Conservation (phyloP, 163 green algal genomes). For the Scenedesmus sp. region DNA sequence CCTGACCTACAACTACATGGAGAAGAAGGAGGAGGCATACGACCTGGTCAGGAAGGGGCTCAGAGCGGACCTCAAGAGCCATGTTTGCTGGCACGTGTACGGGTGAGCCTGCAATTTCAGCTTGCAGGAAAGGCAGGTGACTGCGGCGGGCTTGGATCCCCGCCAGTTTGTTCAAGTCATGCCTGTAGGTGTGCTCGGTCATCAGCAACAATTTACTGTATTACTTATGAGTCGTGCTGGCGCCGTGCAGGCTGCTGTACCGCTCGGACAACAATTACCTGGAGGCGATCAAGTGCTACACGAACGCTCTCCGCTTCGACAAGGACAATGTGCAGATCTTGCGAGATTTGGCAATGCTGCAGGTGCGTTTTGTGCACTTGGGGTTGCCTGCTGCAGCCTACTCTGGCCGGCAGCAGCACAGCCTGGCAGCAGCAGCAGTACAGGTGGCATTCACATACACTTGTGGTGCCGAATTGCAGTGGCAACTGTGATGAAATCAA, state of each 20-base stretch:
- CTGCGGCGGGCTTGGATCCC: constrained; percentile 5
- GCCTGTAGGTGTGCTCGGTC: background rate
- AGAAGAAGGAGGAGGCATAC: constrained; percentile 94
- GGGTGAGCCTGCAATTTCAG: constrained; percentile 72
- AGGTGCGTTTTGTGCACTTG: constrained; percentile 66
- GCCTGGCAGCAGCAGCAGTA: background rate
- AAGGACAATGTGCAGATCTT: constrained; percentile 96
- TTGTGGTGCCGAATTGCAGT: background rate
- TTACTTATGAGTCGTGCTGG: background rate
- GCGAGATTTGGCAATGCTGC: constrained; percentile 93
- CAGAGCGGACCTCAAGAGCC: constrained; percentile 88
- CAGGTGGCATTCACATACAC: background rate
- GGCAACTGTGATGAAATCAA: no score
- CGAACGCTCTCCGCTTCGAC: constrained; percentile 96
- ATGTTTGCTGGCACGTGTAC: constrained; percentile 99
- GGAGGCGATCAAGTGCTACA: constrained; percentile 99
- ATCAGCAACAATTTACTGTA: background rate
- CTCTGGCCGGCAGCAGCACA: background rate
- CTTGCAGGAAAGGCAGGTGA: background rate
- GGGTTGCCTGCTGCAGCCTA: background rate
- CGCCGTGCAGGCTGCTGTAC: constrained; percentile 89
- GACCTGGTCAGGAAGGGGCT: constrained; percentile 92
- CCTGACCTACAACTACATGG: constrained; percentile 91
- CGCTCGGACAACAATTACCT: constrained; percentile 94
- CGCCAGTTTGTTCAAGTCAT: background rate